Evolutionary conservation across 257 asterid species (phyloP).

Genomic region (Solanum appendiculatum): DNA sequence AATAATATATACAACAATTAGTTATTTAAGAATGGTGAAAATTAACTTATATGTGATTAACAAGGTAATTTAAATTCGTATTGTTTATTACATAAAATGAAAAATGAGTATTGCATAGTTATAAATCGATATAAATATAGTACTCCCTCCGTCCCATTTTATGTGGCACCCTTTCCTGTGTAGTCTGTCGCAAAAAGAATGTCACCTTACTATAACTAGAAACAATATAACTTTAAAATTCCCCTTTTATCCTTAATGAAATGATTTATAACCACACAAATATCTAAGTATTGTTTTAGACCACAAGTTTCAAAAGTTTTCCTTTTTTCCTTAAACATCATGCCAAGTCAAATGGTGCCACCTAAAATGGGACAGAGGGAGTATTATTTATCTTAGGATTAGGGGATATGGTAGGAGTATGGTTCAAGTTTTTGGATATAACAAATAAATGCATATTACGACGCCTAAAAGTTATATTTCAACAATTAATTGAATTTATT

Average conservation of each 20-base stretch:
- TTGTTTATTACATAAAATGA: not conserved
- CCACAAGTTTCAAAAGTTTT: too few relatives aligned
- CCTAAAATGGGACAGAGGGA: too few relatives aligned
- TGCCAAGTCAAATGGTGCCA: too few relatives aligned
- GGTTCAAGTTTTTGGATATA: not conserved
- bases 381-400: not conserved
- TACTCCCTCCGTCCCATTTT: too few relatives aligned
- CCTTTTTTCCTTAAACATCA: too few relatives aligned
- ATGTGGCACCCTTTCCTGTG: too few relatives aligned
- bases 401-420: not conserved
- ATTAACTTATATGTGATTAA: not conserved
- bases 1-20: not conserved
- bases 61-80: not conserved
- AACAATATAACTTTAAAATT: too few relatives aligned
- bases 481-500: not conserved
- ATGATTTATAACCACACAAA: too few relatives aligned
- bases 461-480: not conserved
- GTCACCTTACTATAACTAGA: too few relatives aligned
- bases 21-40: not conserved
- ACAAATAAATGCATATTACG: not conserved
- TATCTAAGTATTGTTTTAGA: too few relatives aligned
- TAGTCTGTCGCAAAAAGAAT: too few relatives aligned
- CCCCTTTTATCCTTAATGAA: too few relatives aligned
- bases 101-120: not conserved
- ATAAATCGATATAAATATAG: not conserved